Percentiles rank a stretch among this genome's conserved stretches.
Conservation (phyloP, 106 monocot genomes). For the Allium cepa region DNA sequence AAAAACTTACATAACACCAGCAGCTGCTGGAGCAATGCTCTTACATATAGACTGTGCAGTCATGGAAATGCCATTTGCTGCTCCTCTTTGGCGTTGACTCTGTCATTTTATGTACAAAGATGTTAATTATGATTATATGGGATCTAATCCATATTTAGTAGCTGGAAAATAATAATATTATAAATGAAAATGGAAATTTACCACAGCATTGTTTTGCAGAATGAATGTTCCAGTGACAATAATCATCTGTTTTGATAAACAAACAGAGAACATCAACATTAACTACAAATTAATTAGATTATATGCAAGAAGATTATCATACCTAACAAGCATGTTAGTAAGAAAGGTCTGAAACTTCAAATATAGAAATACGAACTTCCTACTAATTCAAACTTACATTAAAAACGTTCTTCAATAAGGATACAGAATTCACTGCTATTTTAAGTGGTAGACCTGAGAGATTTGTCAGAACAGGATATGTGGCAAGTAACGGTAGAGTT, state of each 20-base stretch:
- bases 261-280: no score
- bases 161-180: no score
- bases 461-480: constrained; percentile 51
- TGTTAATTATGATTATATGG: neutral
- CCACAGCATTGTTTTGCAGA: constrained; percentile 82
- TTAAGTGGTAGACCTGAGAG: constrained; percentile 44
- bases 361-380: neutral
- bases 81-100: constrained; percentile 44
- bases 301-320: no score
- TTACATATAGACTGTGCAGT: constrained; percentile 33
- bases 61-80: constrained; percentile 49
- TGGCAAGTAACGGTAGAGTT: constrained; percentile 38
- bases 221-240: constrained; percentile 47
- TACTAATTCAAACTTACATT: constrained; percentile 41
- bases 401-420: constrained; percentile 56
- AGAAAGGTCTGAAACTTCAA: no score
- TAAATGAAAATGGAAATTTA: constrained; percentile 11
- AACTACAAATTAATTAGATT: no score
- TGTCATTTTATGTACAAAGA: neutral
- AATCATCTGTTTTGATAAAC: constrained; percentile 9
- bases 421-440: constrained; percentile 43
- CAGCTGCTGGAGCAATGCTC: constrained; percentile 37
- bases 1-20: constrained; percentile 34
- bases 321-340: no score
- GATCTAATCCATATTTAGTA: neutral